phyloP scores from a whole-genome alignment of 805 yeast species.

The Metschnikowia dekortorum region DNA sequence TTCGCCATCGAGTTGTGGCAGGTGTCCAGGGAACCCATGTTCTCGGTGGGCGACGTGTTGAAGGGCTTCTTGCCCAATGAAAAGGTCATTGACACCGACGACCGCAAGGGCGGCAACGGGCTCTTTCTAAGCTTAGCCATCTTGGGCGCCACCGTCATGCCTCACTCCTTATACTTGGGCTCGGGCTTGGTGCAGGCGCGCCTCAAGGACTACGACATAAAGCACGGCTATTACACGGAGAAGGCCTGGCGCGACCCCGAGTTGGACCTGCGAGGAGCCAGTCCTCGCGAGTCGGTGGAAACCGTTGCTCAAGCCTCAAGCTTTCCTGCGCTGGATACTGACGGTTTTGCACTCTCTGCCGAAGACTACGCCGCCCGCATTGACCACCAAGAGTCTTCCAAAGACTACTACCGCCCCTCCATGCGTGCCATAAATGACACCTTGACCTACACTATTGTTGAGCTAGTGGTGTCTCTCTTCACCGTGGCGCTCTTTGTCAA shows the following conservation, averaged over 20 bases:
- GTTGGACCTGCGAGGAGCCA: background rate
- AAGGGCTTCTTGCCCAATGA: conserved; percentile 48
- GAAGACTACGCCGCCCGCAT: conserved; percentile 12
- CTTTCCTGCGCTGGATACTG: background rate
- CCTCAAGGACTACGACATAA: conserved; percentile 65
- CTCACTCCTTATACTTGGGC: conserved; percentile 81
- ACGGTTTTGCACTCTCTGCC: conserved; percentile 1
- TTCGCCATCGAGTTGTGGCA: conserved; percentile 74
- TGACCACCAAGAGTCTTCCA: conserved; percentile 3
- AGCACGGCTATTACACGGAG: conserved; percentile 52
- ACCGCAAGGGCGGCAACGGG: conserved; percentile 42
- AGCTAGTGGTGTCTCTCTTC: conserved; percentile 74
- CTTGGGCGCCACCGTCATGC: conserved; percentile 94
- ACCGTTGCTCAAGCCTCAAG: background rate
- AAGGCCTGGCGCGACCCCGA: background rate
- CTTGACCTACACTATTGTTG: conserved; percentile 76
- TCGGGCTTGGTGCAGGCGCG: conserved; percentile 87
- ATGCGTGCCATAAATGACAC: conserved; percentile 75
- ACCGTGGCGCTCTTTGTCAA: conserved; percentile 91
- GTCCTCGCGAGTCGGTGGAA: no score
- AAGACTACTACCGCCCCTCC: conserved; percentile 61
- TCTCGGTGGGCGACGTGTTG: conserved; percentile 49
- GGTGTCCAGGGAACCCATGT: conserved; percentile 52
- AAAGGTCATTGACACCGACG: conserved; percentile 29
- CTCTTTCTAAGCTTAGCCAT: conserved; percentile 76